Evolutionary conservation across 2,329 filamentous ascomycete species (phyloP).

Genomic region (Fusarium equiseti): DNA sequence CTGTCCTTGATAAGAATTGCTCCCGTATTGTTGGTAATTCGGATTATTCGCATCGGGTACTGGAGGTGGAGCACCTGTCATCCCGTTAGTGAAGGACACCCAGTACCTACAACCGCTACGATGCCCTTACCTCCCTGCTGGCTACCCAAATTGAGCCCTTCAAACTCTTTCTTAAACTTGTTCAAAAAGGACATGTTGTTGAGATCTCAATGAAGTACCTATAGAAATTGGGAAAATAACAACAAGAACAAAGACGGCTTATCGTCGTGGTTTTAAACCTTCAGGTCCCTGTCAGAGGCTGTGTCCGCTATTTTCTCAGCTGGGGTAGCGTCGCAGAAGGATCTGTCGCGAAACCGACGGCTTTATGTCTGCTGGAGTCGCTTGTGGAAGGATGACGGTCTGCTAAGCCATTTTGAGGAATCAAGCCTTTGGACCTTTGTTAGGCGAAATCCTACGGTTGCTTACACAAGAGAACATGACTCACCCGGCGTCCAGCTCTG

Average conservation of each 20-base stretch:
- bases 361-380: background rate
- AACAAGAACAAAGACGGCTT: background rate
- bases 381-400: background rate
- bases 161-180: constrained; percentile 37
- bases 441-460: background rate
- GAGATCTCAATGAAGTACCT: fast-evolving
- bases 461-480: background rate
- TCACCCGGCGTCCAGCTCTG: background rate
- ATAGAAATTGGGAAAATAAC: fast-evolving
- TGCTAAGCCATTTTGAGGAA: background rate
- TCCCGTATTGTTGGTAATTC: background rate
- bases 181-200: constrained; percentile 28
- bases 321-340: background rate
- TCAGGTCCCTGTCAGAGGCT: background rate
- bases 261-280: background rate
- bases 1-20: background rate
- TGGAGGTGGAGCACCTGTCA: background rate
- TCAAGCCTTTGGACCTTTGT: background rate
- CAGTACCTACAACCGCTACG: fast-evolving
- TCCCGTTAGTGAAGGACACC: background rate
- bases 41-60: background rate
- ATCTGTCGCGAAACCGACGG: background rate
- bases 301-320: background rate
- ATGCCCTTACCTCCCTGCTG: constrained; percentile 12
- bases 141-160: constrained; percentile 20